A percentile compares a stretch with the other conserved stretches of the same genome.
phyloP scores from a whole-genome alignment of 1,284 basidiomycete genomes.

The Coniferiporia weirii region DNA sequence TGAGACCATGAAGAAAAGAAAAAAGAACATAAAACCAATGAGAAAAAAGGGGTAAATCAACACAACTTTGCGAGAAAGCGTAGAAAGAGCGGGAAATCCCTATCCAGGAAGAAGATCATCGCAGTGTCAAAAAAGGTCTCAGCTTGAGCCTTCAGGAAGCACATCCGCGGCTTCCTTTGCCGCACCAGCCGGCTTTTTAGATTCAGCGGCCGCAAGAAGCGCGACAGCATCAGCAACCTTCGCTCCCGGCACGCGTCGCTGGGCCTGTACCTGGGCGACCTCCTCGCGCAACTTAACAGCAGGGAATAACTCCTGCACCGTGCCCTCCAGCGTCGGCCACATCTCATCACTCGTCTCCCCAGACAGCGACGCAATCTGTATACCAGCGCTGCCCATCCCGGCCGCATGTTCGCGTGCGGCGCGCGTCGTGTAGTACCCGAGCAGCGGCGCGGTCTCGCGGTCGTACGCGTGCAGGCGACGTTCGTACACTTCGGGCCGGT shows the following conservation, averaged over 20 bases:
- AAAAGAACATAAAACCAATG: neutral
- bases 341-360: constrained; percentile 91
- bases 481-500: constrained; percentile 64
- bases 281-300: constrained; percentile 47
- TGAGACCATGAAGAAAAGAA: neutral
- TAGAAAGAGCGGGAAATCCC: neutral
- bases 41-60: neutral
- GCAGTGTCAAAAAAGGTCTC: neutral
- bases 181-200: neutral
- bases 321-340: constrained; percentile 74
- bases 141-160: neutral
- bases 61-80: neutral
- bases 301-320: constrained; percentile 56
- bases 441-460: constrained; percentile 2
- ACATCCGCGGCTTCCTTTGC: neutral
- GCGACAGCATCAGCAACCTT: constrained; percentile 5
- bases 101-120: neutral
- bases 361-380: constrained; percentile 67
- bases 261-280: neutral
- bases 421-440: constrained; percentile 44
- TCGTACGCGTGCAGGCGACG: constrained; percentile 6
- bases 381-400: constrained; percentile 75
- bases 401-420: constrained; percentile 77
- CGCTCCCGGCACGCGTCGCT: neutral
- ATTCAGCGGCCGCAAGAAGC: constrained; percentile 9